Base-by-base conservation (phyloP, 805 yeast species). In the Debaryomyces maramus region DNA sequence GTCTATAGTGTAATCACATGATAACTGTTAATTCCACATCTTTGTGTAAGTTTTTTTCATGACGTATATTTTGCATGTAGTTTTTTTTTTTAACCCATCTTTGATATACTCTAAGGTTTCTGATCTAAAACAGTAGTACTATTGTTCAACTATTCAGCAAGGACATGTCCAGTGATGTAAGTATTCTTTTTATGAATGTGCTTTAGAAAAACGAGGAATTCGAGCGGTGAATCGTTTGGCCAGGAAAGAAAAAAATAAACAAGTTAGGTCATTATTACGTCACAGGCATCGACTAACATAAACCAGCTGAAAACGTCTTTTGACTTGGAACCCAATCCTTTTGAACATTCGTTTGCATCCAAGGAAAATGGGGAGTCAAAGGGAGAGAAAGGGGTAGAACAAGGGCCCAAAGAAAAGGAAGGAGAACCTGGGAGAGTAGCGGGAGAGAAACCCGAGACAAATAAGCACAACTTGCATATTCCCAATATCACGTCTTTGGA, bases 321-420 rank as follows among this genome's bases (percentile, higher is more conserved):
- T 53, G 91, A 84, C 45, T 69, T 89, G 43, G 99, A 93, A 61
- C 96, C 93, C 7, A 91, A 91, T 55, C 97, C 97, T 4, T 91
- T 91, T 58, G 99, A 91, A 62, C 86, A 85, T 61, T 86, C 96
- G 36, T 91, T 91, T 67, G 97, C 93, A n/a, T 65, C 80, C 2
- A 81, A 79, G 44, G 75, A 72, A 15, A 38, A 44, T n/a, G 41
- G 31, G 11, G 39, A 37, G 13, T 34, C 22, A 7, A 21, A 13
- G 23, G 28, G 13, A 3, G 17, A 31, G 11, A 18, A 10, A 9
- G 30, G 34, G 14, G 37, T 15, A 36, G 14, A 24, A 34, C 34
- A 38, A 27, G 16, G 18, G 16, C 38, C 36, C n/a, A 36, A 22
- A 13, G 30, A 3, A 17, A 14, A 16, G n/a, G n/a, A 32, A 9